Evolutionary conservation across 768 basidiomycete species (phyloP).

Genomic region (Hirschioporus abietinus): DNA sequence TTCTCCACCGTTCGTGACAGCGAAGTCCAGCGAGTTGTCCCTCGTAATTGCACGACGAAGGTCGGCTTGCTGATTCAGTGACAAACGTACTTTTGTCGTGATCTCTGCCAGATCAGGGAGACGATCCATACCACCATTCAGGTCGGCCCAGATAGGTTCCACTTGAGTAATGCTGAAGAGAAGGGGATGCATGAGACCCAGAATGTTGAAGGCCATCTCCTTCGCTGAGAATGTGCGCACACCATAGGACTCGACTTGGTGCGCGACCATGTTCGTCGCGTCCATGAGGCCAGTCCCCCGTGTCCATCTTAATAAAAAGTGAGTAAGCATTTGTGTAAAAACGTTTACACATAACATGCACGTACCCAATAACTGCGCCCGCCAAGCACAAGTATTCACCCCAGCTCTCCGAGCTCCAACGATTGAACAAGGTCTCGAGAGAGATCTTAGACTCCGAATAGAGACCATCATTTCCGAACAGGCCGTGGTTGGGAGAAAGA

Average conservation of each 20-base stretch:
- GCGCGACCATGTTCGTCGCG: conserved; percentile 90
- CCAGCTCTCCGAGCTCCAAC: conserved; percentile 98
- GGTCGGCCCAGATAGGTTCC: conserved; percentile 98
- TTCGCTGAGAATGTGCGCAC: conserved; percentile 98
- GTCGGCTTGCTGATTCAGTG: conserved; percentile 81
- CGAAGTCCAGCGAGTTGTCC: conserved; percentile 96
- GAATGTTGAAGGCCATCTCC: conserved; percentile 99
- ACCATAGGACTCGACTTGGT: conserved; percentile 87
- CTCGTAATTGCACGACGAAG: conserved; percentile 89
- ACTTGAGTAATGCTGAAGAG: conserved; percentile 99
- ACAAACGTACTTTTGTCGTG: conserved; percentile 77
- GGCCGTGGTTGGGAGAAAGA: conserved; percentile 95
- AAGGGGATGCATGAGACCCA: conserved; percentile 98
- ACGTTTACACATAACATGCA: conserved; percentile 7
- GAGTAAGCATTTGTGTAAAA: conserved; percentile 6
- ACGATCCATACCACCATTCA: conserved; percentile 98
- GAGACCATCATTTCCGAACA: conserved; percentile 96
- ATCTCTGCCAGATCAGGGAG: conserved; percentile 92
- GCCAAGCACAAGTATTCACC: conserved; percentile 97
- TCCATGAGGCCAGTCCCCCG: conserved; percentile 97
- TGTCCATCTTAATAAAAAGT: conserved; percentile 65
- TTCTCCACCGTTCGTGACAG: conserved; percentile 80
- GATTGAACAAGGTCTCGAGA: conserved; percentile 95
- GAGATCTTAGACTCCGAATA: conserved; percentile 99
- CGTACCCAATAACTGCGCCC: conserved; percentile 95